phyloP scores from a whole-genome alignment of 2,329 filamentous ascomycete species.

The Phialocephala sp. region DNA sequence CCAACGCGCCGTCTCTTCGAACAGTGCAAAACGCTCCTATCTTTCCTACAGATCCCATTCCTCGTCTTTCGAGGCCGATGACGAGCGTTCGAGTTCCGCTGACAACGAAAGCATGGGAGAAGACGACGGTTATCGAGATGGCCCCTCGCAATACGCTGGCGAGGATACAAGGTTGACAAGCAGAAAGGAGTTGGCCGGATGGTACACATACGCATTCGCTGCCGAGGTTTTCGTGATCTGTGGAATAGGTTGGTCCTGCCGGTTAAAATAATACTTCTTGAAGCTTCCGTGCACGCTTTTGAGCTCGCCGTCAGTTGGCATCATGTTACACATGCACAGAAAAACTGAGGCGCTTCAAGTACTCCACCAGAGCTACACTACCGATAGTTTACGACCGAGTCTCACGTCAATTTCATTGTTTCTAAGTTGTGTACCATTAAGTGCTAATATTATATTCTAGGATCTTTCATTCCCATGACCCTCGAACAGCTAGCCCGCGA shows the following conservation, averaged over 20 bases:
- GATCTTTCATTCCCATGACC: conserved; percentile 93
- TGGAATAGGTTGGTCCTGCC: conserved; percentile 68
- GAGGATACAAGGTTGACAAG: conserved; percentile 92
- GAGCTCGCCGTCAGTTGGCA: neutral
- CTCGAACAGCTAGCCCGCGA: conserved; percentile 93
- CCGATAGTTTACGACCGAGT: too few relatives aligned
- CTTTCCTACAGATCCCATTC: conserved; percentile 62
- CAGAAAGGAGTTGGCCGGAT: conserved; percentile 84
- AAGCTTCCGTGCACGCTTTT: conserved; percentile 29
- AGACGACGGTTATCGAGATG: conserved; percentile 42
- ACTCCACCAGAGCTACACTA: neutral
- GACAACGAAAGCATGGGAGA: conserved; percentile 43
- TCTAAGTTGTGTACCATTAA: neutral
- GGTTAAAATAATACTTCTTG: neutral
- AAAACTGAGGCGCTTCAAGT: neutral
- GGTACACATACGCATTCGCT: conserved; percentile 96
- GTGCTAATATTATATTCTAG: conserved; percentile 50
- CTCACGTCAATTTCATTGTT: neutral
- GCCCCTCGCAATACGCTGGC: conserved; percentile 66
- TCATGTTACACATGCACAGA: neutral
- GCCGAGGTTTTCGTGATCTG: conserved; percentile 97
- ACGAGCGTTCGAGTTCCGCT: conserved; percentile 62
- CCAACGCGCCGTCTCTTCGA: conserved; percentile 38
- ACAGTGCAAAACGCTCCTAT: conserved; percentile 57
- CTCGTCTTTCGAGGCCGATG: conserved; percentile 71